These are phyloP conservation scores for Leucaena leucocephala DNA, from an alignment of 306 rosid genomes.

Conservation along the genomic window DNA sequence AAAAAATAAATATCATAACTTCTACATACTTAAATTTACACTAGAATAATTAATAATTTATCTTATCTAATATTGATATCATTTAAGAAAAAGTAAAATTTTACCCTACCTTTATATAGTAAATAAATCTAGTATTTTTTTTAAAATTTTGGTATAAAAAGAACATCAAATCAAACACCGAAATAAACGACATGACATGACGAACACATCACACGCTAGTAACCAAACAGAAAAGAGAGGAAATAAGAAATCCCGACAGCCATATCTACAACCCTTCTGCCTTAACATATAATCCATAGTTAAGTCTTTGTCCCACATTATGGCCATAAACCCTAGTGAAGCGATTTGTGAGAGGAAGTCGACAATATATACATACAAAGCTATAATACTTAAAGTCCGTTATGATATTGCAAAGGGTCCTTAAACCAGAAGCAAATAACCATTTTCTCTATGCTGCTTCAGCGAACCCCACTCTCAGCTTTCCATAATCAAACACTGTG, in stretches of 20 bases:
- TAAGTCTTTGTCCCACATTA: not conserved
- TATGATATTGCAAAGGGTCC: conserved; percentile 5
- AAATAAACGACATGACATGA: not conserved
- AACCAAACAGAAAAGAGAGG: not conserved
- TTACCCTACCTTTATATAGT: too few species aligned
- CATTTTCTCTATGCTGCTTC: conserved; percentile 62
- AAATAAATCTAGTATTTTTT: too few species aligned
- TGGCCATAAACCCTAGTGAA: conserved; percentile 7
- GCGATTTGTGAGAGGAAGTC: not conserved
- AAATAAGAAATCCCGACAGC: conserved; percentile 3
- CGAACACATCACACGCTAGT: not conserved
- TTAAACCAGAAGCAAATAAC: conserved; percentile 20
- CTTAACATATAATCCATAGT: conserved; percentile 19
- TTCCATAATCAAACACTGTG: conserved; percentile 82
- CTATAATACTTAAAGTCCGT: conserved; percentile 24
- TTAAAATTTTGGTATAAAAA: too few species aligned
- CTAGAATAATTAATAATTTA: too few species aligned
- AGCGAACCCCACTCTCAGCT: conserved; percentile 80
- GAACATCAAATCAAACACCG: too few species aligned
- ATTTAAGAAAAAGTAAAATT: too few species aligned
- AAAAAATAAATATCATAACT: too few species aligned
- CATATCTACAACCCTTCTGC: conserved; percentile 27
- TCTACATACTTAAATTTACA: too few species aligned
- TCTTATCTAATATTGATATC: too few species aligned
- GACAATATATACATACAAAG: conserved; percentile 26